phyloP scores from a whole-genome alignment of 176 grass and related monocot species.

The Phoenix roebelenii region DNA sequence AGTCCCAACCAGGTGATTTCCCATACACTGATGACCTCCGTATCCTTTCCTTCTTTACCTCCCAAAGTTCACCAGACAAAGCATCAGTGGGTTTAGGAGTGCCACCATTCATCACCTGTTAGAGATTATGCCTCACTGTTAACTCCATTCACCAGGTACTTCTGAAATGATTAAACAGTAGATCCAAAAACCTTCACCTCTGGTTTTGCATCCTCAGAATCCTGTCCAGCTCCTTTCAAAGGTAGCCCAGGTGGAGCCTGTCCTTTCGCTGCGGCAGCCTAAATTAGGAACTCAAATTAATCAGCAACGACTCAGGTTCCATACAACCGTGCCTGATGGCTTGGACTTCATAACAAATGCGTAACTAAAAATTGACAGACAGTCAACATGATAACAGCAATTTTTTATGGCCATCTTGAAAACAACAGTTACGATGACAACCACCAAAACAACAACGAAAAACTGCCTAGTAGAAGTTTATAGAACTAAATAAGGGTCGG shows the following conservation, averaged over 20 bases:
- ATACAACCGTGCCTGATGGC: not conserved
- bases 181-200: conserved; percentile 34
- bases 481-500: too few species aligned
- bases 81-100: conserved; percentile 85
- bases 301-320: not conserved
- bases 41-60: conserved; percentile 86
- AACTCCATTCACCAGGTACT: not conserved
- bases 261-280: conserved; percentile 93
- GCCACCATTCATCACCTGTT: conserved; percentile 43
- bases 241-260: conserved; percentile 82
- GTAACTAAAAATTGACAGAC: not conserved
- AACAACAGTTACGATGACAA: too few species aligned
- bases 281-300: not conserved
- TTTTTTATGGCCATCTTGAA: too few species aligned
- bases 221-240: conserved; percentile 75
- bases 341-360: not conserved
- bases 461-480: too few species aligned
- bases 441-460: too few species aligned
- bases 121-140: conserved; percentile 17
- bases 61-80: conserved; percentile 96
- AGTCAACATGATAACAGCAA: too few species aligned
- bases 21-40: conserved; percentile 57
- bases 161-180: conserved; percentile 19
- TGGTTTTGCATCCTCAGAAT: conserved; percentile 47
- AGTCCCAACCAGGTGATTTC: conserved; percentile 90